Conservation (phyloP, 2,329 filamentous ascomycete genomes). For the Fusarium sp. region DNA sequence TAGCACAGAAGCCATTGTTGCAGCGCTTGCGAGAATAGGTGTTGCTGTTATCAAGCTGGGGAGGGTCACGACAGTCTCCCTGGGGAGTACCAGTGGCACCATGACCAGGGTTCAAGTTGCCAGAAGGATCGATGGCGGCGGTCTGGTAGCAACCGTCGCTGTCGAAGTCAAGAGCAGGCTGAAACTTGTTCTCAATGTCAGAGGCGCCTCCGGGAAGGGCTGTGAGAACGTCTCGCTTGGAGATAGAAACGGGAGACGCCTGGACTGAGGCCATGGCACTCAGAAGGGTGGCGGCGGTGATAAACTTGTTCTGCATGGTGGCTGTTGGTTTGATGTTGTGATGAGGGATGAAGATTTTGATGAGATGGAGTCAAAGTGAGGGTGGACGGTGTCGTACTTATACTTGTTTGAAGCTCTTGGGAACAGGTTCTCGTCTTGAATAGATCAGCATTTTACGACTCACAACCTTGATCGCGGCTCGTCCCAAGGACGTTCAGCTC, state of each 20-base stretch:
- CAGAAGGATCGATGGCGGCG: conserved; percentile 52
- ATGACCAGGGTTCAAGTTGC: conserved; percentile 43
- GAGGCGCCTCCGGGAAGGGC: conserved; percentile 46
- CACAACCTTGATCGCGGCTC: background rate
- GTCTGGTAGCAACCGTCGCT: conserved; percentile 55
- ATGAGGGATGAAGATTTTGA: background rate
- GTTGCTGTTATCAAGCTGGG: conserved; percentile 45
- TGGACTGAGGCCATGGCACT: conserved; percentile 28
- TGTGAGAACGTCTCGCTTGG: conserved; percentile 39
- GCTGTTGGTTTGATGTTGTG: background rate
- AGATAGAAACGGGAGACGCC: conserved; percentile 18
- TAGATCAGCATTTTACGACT: background rate
- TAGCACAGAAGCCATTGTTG: conserved; percentile 46
- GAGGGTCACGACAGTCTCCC: conserved; percentile 43
- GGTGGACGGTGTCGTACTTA: background rate
- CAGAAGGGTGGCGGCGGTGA: conserved; percentile 23
- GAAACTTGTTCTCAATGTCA: conserved; percentile 46
- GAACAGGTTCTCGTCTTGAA: background rate
- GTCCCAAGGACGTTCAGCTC: background rate
- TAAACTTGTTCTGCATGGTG: conserved; percentile 27
- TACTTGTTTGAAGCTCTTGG: background rate
- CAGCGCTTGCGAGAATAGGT: conserved; percentile 45
- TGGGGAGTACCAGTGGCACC: conserved; percentile 41
- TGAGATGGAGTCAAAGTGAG: background rate
- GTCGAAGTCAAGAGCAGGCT: conserved; percentile 52